phyloP scores from a whole-genome alignment of 176 grass and related monocot species.

The Pontederia paniculata region DNA sequence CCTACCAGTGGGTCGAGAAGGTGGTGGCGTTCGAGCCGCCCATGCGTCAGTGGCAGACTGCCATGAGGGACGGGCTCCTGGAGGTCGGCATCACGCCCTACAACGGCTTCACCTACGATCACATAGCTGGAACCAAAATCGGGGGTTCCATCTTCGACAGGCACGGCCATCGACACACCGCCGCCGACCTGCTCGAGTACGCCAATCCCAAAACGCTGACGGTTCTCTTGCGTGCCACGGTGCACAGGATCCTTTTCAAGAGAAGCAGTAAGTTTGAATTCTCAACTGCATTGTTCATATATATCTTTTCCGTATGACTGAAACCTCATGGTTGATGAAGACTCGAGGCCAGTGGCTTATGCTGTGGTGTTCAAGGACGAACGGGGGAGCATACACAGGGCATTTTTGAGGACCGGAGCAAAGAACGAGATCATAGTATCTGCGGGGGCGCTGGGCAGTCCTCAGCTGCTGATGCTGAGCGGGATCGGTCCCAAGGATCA shows the following conservation, averaged over 20 bases:
- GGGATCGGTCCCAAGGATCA: neutral
- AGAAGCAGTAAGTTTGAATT: conserved; percentile 21
- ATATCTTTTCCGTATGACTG: no score
- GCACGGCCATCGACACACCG: conserved; percentile 49
- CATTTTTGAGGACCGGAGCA: neutral
- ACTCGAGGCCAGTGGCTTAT: neutral
- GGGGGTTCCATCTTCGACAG: conserved; percentile 49
- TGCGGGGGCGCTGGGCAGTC: neutral
- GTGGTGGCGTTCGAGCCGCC: conserved; percentile 50
- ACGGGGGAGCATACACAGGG: neutral
- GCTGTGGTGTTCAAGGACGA: neutral
- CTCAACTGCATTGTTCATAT: no score
- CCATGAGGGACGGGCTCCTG: conserved; percentile 40
- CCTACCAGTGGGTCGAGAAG: conserved; percentile 49
- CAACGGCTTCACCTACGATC: conserved; percentile 64
- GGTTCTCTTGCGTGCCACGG: conserved; percentile 47
- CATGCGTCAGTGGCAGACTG: conserved; percentile 40
- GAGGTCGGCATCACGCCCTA: conserved; percentile 38
- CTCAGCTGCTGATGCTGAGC: neutral
- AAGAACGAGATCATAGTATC: conserved; percentile 3
- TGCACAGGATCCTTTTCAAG: conserved; percentile 44
- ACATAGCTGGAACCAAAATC: conserved; percentile 46
- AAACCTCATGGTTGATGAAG: neutral
- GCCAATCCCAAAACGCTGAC: conserved; percentile 29
- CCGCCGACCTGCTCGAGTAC: conserved; percentile 48